A percentile compares a stretch with the other conserved stretches of the same genome.
These are phyloP conservation scores for Xylaria cubensis DNA, from an alignment of 495 filamentous ascomycete genomes.

Conservation along the genomic window DNA sequence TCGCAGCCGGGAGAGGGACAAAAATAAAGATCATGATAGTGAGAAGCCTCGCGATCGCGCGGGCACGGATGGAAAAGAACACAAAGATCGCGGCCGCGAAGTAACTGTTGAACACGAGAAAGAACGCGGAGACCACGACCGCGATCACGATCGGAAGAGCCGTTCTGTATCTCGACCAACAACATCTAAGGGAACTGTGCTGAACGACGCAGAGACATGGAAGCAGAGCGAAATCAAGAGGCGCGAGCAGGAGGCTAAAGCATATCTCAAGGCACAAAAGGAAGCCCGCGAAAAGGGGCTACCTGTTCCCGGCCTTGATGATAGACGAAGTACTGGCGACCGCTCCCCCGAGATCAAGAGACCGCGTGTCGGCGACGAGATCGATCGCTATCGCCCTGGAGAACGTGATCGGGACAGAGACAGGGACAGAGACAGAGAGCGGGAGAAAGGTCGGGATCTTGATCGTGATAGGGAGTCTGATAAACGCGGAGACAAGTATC, in stretches of 20 bases:
- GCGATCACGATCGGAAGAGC: constrained; percentile 42
- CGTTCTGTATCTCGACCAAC: constrained; percentile 46
- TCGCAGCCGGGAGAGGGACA: constrained; percentile 33
- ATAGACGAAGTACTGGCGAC: constrained; percentile 48
- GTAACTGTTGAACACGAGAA: constrained; percentile 33
- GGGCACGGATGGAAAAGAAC: constrained; percentile 27
- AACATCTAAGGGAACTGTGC: constrained; percentile 34
- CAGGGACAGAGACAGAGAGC: constrained; percentile 44
- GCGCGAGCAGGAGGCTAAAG: constrained; percentile 64
- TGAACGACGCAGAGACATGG: constrained; percentile 50
- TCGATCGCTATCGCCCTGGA: constrained; percentile 52
- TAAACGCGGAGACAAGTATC: constrained; percentile 33
- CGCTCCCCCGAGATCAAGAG: constrained; percentile 56
- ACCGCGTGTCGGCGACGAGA: constrained; percentile 48
- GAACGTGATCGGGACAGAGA: constrained; percentile 38
- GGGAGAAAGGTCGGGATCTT: constrained; percentile 48
- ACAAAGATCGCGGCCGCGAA: constrained; percentile 29
- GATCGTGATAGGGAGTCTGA: constrained; percentile 32
- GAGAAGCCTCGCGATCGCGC: constrained; percentile 25
- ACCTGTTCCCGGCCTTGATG: constrained; percentile 54
- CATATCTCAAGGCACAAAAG: constrained; percentile 60
- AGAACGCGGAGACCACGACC: constrained; percentile 27
- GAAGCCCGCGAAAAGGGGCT: constrained; percentile 59
- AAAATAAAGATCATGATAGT: constrained; percentile 28
- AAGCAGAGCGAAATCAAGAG: constrained; percentile 61